These are phyloP conservation scores for Echinosophora koreensis DNA, from an alignment of 306 rosid species.

Conservation along the genomic window DNA sequence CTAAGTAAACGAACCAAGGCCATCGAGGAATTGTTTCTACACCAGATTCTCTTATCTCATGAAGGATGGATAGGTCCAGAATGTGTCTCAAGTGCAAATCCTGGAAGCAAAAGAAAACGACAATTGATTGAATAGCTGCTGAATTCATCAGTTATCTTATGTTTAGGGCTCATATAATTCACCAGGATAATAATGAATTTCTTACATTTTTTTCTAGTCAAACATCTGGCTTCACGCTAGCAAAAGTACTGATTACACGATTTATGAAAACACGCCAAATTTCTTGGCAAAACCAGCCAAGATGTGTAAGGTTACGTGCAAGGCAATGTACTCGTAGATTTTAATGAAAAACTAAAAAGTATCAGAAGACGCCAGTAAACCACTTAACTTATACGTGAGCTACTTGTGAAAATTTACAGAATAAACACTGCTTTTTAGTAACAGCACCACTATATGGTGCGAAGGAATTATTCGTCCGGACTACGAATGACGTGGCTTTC, in stretches of 20 bases:
- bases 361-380: neutral
- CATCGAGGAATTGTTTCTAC: slow-evolving; percentile 56
- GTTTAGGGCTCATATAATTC: neutral
- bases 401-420: neutral
- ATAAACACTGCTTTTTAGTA: slow-evolving; percentile 1
- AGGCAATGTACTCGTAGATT: neutral
- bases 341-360: neutral
- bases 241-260: neutral
- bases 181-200: neutral
- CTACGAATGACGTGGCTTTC: too few species aligned
- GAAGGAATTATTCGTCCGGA: too few species aligned
- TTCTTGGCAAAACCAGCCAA: slow-evolving; percentile 5
- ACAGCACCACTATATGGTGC: too few species aligned
- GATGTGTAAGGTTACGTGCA: neutral
- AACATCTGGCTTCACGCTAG: neutral
- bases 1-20: slow-evolving; percentile 87
- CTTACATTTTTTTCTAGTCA: neutral
- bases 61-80: slow-evolving; percentile 42
- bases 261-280: neutral
- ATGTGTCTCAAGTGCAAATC: slow-evolving; percentile 52
- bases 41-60: slow-evolving; percentile 34
- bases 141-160: neutral
- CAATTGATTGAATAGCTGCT: neutral
- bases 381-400: neutral
- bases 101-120: slow-evolving; percentile 43